phyloP scores from a whole-genome alignment of 202 grass and related monocot species.

The Eragrostis tef region DNA sequence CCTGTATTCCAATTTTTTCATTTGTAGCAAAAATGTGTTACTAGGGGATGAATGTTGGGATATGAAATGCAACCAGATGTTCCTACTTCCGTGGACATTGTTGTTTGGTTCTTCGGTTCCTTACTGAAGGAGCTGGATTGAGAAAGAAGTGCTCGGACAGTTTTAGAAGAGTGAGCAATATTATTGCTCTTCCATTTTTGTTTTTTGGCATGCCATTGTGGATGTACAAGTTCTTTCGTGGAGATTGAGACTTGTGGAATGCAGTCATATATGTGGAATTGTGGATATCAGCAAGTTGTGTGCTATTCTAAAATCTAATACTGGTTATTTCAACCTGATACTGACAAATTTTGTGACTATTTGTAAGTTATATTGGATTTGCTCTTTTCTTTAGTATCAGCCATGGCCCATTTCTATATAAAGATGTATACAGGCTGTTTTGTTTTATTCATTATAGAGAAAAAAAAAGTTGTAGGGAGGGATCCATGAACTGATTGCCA shows the following conservation, averaged over 20 bases:
- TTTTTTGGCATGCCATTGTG: background rate
- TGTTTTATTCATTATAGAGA: background rate
- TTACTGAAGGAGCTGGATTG: constrained; percentile 19
- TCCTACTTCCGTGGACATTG: background rate
- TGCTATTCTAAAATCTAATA: background rate
- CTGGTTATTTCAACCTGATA: background rate
- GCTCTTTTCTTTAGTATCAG: background rate
- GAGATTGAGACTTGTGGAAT: background rate
- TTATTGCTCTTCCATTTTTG: background rate
- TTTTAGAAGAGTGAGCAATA: background rate
- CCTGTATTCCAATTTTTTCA: constrained; percentile 35
- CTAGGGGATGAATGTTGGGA: constrained; percentile 9
- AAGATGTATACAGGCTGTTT: background rate
- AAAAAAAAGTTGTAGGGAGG: background rate
- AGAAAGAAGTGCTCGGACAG: background rate
- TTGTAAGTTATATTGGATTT: background rate
- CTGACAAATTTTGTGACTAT: background rate
- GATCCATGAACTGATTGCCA: background rate
- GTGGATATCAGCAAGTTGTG: background rate
- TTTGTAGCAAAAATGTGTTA: constrained; percentile 24
- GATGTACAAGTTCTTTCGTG: constrained; percentile 6
- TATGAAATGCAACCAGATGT: background rate
- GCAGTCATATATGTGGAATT: background rate
- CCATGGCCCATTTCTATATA: too few relatives aligned
- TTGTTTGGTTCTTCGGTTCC: background rate